Base-by-base conservation (phyloP, 768 basidiomycete genomes). In the Hemileccinum impolitum region DNA sequence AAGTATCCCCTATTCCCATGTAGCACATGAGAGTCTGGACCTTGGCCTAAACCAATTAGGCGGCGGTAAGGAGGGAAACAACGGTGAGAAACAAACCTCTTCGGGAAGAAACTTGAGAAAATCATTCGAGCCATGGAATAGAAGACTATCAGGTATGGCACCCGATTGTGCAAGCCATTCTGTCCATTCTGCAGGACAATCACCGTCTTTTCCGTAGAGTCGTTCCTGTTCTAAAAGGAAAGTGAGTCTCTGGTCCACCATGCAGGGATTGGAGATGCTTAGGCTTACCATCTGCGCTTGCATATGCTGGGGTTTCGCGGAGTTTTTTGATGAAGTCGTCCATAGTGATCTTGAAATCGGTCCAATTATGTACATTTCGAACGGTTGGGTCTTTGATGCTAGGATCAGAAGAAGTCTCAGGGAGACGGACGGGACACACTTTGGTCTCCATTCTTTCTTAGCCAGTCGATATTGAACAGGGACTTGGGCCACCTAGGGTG, bases 11-110 rank as follows among this genome's bases (percentile, higher is more conserved):
- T 47, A 85, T 73, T 7, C 90, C 90, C 6, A 90, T 66, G 58
- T 93, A 93, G 59, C 86, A 90, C 88, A 93, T 90, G 4, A 93
- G 69, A 0, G 88, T 90, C 58, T 91, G 84, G 3, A 89, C 80
- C 23, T 70, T 70, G 38, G 72, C 72, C 86, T 88, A 30, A 50
- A 51, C 21, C 10, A n/a, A 40, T 54, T 30, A 54, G 43, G 39
- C 21, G 43, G 37, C 9, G 18, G 39, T 35, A 39, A 42, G 28
- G 25, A 21, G 45, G 19, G 11, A 43, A 44, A 38, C 15, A 42
- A 7, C 0, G 8, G 14, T 13, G 2, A 30, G 34, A 15, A 21
- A 65, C 79, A 31, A 55, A 86, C 86, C 54, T 71, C 53, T 39
- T 73, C 58, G 1, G 82, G 78, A 17, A 85, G 73, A 55, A 77